phyloP scores from a whole-genome alignment of 1,284 basidiomycete species.

The Ustilago vetiveriae region DNA sequence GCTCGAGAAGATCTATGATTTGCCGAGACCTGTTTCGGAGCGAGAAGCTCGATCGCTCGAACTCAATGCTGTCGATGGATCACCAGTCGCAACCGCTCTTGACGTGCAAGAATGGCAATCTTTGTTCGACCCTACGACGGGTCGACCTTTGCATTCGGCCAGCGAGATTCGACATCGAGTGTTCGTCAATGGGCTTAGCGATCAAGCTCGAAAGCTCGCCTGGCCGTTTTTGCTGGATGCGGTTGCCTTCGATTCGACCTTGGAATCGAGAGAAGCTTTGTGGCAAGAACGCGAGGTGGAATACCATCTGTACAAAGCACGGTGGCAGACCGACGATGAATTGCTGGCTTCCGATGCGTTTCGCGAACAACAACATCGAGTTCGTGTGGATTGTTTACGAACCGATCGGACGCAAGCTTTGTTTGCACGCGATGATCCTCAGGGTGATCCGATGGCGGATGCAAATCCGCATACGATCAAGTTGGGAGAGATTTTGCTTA shows the following conservation, averaged over 20 bases:
- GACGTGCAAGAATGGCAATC: slow-evolving; percentile 41
- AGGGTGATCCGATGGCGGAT: slow-evolving; percentile 64
- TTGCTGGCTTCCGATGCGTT: slow-evolving; percentile 25
- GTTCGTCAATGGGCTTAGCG: slow-evolving; percentile 54
- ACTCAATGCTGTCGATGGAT: slow-evolving; percentile 4
- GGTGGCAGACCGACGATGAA: slow-evolving; percentile 44
- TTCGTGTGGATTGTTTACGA: slow-evolving; percentile 93
- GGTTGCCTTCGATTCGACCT: slow-evolving; percentile 76
- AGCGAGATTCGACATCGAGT: slow-evolving; percentile 47
- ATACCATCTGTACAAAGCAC: slow-evolving; percentile 41
- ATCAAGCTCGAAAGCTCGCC: slow-evolving; percentile 67
- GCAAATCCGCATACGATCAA: slow-evolving; percentile 86
- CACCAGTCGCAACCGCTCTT: slow-evolving; percentile 20
- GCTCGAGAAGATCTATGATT: slow-evolving; percentile 40
- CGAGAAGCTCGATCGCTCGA: slow-evolving; percentile 24
- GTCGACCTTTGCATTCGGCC: slow-evolving; percentile 25
- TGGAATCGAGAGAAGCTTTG: slow-evolving; percentile 42
- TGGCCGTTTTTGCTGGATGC: slow-evolving; percentile 94
- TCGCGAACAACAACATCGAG: slow-evolving; percentile 79
- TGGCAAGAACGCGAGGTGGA: slow-evolving; percentile 34
- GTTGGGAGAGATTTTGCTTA: slow-evolving; percentile 82
- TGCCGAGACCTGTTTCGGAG: slow-evolving; percentile 38
- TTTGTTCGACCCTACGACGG: slow-evolving; percentile 44
- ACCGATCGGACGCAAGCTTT: slow-evolving; percentile 92
- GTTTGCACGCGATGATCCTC: slow-evolving; percentile 70